These are phyloP conservation scores for Chionographis japonica DNA, from an alignment of 106 monocot genomes.

Conservation along the genomic window DNA sequence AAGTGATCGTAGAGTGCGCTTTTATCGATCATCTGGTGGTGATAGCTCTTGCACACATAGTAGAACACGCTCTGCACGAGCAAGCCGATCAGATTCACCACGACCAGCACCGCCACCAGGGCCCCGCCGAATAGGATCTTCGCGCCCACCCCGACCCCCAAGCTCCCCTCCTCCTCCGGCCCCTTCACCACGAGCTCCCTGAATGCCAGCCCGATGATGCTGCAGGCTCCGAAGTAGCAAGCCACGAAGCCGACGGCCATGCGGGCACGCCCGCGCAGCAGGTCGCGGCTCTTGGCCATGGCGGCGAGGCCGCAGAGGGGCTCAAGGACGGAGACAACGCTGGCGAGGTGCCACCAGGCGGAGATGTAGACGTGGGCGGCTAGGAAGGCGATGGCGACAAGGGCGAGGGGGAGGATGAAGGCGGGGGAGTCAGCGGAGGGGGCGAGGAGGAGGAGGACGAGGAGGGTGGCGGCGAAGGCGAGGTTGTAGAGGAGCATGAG, in stretches of 20 bases:
- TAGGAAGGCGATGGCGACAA: conserved; percentile 36
- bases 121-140: conserved; percentile 46
- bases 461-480: conserved; percentile 20
- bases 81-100: conserved; percentile 51
- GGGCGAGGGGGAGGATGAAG: conserved; percentile 23
- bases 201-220: conserved; percentile 38
- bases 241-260: conserved; percentile 39
- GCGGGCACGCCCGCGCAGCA: conserved; percentile 44
- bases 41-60: conserved; percentile 84
- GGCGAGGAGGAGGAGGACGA: conserved; percentile 24
- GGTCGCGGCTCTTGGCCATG: conserved; percentile 61
- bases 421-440: neutral
- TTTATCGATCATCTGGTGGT: conserved; percentile 61
- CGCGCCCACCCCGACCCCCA: conserved; percentile 6
- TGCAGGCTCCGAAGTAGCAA: conserved; percentile 38
- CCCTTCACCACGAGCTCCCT: conserved; percentile 46
- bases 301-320: conserved; percentile 61
- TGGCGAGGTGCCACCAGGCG: conserved; percentile 80
- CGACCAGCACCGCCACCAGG: conserved; percentile 54
- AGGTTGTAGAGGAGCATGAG: conserved; percentile 42
- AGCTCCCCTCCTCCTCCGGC: conserved; percentile 37
- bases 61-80: conserved; percentile 87
- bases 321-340: conserved; percentile 77
- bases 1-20: conserved; percentile 48
- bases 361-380: conserved; percentile 60